phyloP scores from a whole-genome alignment of 441 rosid genomes.

The Gossypium armourianum region DNA sequence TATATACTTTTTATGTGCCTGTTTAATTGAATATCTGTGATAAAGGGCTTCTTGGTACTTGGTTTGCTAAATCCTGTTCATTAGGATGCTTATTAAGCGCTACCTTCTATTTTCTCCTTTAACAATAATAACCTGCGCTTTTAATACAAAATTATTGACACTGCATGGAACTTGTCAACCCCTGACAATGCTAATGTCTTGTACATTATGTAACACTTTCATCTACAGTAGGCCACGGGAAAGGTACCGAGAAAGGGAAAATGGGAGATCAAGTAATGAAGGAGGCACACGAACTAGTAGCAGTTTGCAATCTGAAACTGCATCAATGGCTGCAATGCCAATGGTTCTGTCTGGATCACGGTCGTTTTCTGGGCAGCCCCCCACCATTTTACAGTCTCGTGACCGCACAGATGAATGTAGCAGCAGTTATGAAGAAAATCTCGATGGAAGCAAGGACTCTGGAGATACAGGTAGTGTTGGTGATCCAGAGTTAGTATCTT shows the following conservation, averaged over 20 bases:
- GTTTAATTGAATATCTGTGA: neutral
- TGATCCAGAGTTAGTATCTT: constrained; percentile 48
- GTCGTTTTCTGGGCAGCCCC: constrained; percentile 47
- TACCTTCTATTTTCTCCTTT: neutral
- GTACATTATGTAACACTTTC: constrained; percentile 6
- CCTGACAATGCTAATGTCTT: neutral
- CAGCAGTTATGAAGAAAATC: constrained; percentile 55
- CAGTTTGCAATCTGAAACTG: constrained; percentile 36
- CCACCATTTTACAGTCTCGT: constrained; percentile 60
- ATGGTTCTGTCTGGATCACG: constrained; percentile 48
- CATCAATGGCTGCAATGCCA: constrained; percentile 27
- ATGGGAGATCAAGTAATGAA: constrained; percentile 47
- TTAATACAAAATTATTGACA: neutral
- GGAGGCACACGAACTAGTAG: constrained; percentile 37
- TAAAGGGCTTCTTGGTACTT: neutral
- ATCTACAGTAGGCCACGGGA: constrained; percentile 52
- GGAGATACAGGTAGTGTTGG: constrained; percentile 69
- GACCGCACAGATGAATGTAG: constrained; percentile 60
- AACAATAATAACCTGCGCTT: neutral
- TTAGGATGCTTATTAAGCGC: neutral
- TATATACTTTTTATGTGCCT: neutral
- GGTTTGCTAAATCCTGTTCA: neutral
- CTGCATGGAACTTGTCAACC: neutral
- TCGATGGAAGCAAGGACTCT: constrained; percentile 66
- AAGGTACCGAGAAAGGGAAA: constrained; percentile 68